A percentile compares a stretch with the other conserved stretches of the same genome.
phyloP scores from a whole-genome alignment of 495 filamentous ascomycete genomes.

The Clohesyomyces aquaticus region DNA sequence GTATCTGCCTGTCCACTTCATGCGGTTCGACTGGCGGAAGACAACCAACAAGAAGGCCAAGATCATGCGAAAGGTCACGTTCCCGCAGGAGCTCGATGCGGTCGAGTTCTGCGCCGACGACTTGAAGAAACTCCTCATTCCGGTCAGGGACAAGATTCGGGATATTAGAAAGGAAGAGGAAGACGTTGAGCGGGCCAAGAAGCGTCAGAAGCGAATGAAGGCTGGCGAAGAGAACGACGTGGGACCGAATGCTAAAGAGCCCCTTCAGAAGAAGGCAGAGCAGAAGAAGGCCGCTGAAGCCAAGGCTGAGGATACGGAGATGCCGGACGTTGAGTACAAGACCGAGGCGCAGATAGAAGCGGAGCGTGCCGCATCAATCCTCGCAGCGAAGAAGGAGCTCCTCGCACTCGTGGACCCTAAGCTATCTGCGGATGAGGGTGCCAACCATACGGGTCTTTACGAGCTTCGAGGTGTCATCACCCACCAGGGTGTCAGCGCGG shows the following conservation, averaged over 20 bases:
- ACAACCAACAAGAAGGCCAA: conserved; percentile 97
- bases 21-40: conserved; percentile 96
- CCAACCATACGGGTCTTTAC: conserved; percentile 91
- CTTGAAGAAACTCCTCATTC: conserved; percentile 77
- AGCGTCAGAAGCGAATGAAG: conserved; percentile 79
- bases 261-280: conserved; percentile 57
- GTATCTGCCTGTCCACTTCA: conserved; percentile 95
- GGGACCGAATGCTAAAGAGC: conserved; percentile 44
- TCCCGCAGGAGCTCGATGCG: conserved; percentile 88
- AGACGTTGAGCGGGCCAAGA: conserved; percentile 83
- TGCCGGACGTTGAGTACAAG: conserved; percentile 78
- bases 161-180: conserved; percentile 94
- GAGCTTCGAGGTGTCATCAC: conserved; percentile 93
- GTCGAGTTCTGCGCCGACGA: conserved; percentile 96
- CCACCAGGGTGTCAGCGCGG: conserved; percentile 95
- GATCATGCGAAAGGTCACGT: conserved; percentile 98
- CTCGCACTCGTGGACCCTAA: conserved; percentile 71
- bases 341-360: conserved; percentile 90
- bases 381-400: conserved; percentile 81
- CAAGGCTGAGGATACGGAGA: conserved; percentile 68
- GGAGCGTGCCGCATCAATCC: conserved; percentile 72
- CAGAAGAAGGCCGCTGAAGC: conserved; percentile 50
- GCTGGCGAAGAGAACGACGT: conserved; percentile 61
- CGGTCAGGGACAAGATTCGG: conserved; percentile 90
- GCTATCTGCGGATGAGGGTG: conserved; percentile 72